Evolutionary conservation across 345 rosid genomes (phyloP).

Genomic region (Theobroma cacao): DNA sequence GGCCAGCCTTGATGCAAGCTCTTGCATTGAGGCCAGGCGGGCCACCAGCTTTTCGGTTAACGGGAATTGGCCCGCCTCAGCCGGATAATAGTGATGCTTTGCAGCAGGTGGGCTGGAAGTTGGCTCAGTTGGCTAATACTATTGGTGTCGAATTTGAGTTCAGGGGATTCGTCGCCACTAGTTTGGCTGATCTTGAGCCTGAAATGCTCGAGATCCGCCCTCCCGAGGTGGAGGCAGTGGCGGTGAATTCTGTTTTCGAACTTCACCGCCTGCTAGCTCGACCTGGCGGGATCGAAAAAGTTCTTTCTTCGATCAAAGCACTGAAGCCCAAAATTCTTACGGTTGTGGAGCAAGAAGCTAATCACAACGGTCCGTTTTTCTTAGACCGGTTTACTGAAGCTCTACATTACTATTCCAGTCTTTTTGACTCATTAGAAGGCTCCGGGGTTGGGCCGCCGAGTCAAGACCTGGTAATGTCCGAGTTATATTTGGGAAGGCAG

Average conservation of each 20-base stretch:
- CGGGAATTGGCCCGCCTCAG: slow-evolving; percentile 81
- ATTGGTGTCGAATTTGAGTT: slow-evolving; percentile 67
- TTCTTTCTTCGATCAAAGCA: slow-evolving; percentile 44
- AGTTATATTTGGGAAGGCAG: slow-evolving; percentile 71
- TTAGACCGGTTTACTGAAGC: slow-evolving; percentile 80
- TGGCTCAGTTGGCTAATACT: slow-evolving; percentile 61
- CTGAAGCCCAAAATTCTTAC: slow-evolving; percentile 81
- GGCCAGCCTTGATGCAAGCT: slow-evolving; percentile 98
- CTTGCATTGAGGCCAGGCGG: slow-evolving; percentile 78
- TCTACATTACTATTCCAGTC: slow-evolving; percentile 75
- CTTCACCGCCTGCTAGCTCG: slow-evolving; percentile 60
- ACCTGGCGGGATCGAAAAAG: slow-evolving; percentile 63
- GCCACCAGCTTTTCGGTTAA: slow-evolving; percentile 75
- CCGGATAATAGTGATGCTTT: slow-evolving; percentile 55
- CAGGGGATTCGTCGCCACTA: slow-evolving; percentile 56
- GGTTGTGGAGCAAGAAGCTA: slow-evolving; percentile 82
- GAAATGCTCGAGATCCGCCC: slow-evolving; percentile 58
- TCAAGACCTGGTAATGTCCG: slow-evolving; percentile 77
- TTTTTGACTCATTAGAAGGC: slow-evolving; percentile 86
- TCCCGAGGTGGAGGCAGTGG: slow-evolving; percentile 51
- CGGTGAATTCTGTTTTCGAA: slow-evolving; percentile 81
- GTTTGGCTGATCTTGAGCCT: slow-evolving; percentile 69
- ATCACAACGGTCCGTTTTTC: slow-evolving; percentile 73
- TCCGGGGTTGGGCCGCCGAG: slow-evolving; percentile 33
- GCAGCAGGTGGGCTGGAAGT: slow-evolving; percentile 76